Percentiles rank a stretch among this genome's conserved stretches.
Conservation (phyloP, 2,329 filamentous ascomycete species). For the Aspergillus neotritici region DNA sequence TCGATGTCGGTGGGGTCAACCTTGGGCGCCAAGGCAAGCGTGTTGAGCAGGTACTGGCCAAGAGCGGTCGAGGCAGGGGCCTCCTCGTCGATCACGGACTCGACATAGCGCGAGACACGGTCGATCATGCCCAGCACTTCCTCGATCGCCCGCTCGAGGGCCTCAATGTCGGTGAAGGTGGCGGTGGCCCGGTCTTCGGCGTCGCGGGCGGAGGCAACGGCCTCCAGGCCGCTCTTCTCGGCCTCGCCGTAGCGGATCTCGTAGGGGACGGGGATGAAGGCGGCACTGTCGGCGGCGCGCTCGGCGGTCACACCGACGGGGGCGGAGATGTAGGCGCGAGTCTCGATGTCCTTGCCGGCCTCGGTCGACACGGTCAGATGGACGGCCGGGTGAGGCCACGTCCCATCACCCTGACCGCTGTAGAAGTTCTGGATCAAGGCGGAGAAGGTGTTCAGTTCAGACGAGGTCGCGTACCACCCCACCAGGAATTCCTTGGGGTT, state of each 20-base stretch:
- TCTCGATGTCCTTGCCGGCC: constrained; percentile 80
- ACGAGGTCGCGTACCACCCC: constrained; percentile 96
- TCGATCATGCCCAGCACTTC: constrained; percentile 86
- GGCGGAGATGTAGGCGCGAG: constrained; percentile 89
- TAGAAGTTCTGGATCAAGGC: constrained; percentile 99
- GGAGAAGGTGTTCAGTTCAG: constrained; percentile 96
- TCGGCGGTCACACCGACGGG: constrained; percentile 93
- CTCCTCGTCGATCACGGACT: constrained; percentile 83
- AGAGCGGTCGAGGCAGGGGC: constrained; percentile 82
- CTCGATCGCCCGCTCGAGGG: constrained; percentile 76
- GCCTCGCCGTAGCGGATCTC: constrained; percentile 84
- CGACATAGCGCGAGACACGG: constrained; percentile 85
- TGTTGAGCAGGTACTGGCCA: constrained; percentile 92
- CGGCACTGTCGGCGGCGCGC: constrained; percentile 88
- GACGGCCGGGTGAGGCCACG: constrained; percentile 93
- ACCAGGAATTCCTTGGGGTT: constrained; percentile 90
- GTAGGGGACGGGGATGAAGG: constrained; percentile 96
- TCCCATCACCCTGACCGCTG: constrained; percentile 91
- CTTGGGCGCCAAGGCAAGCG: constrained; percentile 88
- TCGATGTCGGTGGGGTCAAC: constrained; percentile 87
- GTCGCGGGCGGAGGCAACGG: constrained; percentile 77
- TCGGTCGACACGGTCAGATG: constrained; percentile 92
- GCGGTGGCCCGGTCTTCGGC: constrained; percentile 66
- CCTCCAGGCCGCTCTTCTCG: constrained; percentile 70
- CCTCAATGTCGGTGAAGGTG: constrained; percentile 83